These are phyloP conservation scores for Talaromyces nanjingensis DNA, from an alignment of 495 filamentous ascomycete species.

Conservation along the genomic window DNA sequence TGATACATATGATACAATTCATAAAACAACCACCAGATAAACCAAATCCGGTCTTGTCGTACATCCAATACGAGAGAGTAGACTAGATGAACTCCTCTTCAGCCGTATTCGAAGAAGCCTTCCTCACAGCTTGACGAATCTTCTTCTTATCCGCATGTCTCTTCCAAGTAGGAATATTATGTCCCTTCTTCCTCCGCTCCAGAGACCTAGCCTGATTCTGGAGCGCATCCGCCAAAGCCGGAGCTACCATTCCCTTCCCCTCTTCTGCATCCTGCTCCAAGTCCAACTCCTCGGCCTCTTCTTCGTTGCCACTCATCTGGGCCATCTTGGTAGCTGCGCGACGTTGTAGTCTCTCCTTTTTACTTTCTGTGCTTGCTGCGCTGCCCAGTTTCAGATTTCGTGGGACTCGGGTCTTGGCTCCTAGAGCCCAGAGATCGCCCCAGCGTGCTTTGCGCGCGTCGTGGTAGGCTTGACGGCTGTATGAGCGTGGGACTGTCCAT, in stretches of 20 bases:
- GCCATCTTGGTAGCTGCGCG: slow-evolving; percentile 26
- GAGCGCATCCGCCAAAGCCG: slow-evolving; percentile 27
- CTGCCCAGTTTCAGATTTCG: slow-evolving; percentile 56
- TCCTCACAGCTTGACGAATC: slow-evolving; percentile 35
- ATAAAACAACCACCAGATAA: too few relatives aligned
- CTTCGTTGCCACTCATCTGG: slow-evolving; percentile 16
- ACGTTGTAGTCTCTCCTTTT: slow-evolving; percentile 36
- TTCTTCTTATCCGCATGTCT: slow-evolving; percentile 38
- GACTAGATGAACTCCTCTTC: neutral
- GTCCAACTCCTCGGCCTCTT: slow-evolving; percentile 13
- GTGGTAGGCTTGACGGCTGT: slow-evolving; percentile 70
- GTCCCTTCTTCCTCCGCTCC: slow-evolving; percentile 29
- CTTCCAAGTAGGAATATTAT: slow-evolving; percentile 41
- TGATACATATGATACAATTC: slow-evolving; percentile 7
- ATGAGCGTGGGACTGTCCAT: slow-evolving; percentile 83
- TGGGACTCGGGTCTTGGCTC: slow-evolving; percentile 73
- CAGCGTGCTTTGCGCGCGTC: slow-evolving; percentile 86
- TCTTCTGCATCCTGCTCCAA: slow-evolving; percentile 18
- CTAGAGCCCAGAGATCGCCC: slow-evolving; percentile 95
- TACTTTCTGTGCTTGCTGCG: slow-evolving; percentile 50
- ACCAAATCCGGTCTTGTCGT: too few relatives aligned
- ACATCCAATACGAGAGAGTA: neutral
- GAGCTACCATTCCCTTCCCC: slow-evolving; percentile 8
- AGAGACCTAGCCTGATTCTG: slow-evolving; percentile 14
- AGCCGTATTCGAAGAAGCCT: slow-evolving; percentile 5